Evolutionary conservation across 139 green algal species (phyloP).

Genomic region (Tetradesmus obliquus): DNA sequence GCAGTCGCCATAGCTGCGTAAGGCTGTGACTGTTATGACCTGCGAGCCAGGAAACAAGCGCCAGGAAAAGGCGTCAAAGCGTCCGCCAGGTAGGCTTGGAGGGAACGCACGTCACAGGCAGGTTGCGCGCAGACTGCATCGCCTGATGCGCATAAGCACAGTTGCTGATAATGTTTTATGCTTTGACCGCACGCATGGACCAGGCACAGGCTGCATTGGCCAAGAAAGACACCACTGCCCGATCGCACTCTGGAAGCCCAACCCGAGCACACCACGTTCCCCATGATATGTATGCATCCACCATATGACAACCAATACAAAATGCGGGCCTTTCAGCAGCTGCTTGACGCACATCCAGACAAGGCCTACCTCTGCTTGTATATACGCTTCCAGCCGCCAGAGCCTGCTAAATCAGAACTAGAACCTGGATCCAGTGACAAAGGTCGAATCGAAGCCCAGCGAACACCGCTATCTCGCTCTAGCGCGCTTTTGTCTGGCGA

Average conservation of each 20-base stretch:
- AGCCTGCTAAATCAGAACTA: not conserved
- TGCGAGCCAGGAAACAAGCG: not conserved
- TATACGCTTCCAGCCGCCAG: not conserved
- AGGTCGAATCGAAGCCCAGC: not conserved
- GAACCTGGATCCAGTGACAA: not conserved
- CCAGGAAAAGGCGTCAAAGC: not conserved
- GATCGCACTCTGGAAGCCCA: not conserved
- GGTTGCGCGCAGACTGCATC: not conserved
- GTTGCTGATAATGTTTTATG: not conserved
- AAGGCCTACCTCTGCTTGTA: not conserved
- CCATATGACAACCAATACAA: not conserved
- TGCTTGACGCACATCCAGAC: not conserved
- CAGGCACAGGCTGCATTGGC: not conserved
- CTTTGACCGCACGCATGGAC: not conserved
- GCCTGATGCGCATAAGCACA: not conserved
- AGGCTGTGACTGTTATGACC: not conserved
- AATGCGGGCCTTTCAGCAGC: not conserved
- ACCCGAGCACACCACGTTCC: not conserved
- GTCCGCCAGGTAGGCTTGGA: not conserved
- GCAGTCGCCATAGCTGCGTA: not conserved
- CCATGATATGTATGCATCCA: not conserved
- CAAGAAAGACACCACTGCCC: not conserved
- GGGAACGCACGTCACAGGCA: not conserved
- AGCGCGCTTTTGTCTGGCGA: not conserved
- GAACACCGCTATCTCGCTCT: not conserved